Base-by-base conservation (phyloP, 352 stramenopile genomes). In the Phytopythium aichiense region DNA sequence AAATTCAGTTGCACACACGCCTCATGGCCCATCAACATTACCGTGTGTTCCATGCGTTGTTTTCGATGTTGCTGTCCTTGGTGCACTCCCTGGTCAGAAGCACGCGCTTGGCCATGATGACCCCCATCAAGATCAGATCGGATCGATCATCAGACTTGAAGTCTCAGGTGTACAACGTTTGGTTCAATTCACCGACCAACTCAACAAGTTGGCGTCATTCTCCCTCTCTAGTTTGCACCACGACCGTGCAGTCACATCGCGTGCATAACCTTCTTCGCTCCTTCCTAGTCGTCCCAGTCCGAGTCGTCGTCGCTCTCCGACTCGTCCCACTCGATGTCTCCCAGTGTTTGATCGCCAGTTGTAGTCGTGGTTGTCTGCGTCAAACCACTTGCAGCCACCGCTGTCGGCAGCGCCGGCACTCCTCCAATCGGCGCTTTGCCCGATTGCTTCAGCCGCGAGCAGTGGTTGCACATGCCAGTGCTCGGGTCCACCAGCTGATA, bases 401-500 rank as follows among this genome's bases (percentile, higher is more conserved):
- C 22, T 1, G 23, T 11, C 12, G 22, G 23, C 43, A 56, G 31
- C 16, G 55, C n/a, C 31, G 30, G 33, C 31, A 40, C 30, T 23
- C 63, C 20, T 37, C 58, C 54, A 61, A 22, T 18, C 31, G 20
- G 1, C 31, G 33, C 35, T 53, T 53, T 33, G 25, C 28, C n/a
- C 18, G 56, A 43, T 25, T 43, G 8, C 7, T 25, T 54, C 30
- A 13, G 16, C 20, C 78, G 70, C 60, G 68, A 76, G 63, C 81
- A 91, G 66, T 91, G 81, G 5, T 59, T 61, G 31, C 81, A 91
- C 58, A 69, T 76, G 20, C 73, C 75, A 58, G 74, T 84, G 18
- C 65, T 55, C 61, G 73, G 51, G 22, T 77, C 55, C 13, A 91
- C 65, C 22, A 91, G 68, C 15, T 73, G 73, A 23, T 86, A 75